phyloP scores from a whole-genome alignment of 305 asterid genomes.

The Ilex paraguariensis region DNA sequence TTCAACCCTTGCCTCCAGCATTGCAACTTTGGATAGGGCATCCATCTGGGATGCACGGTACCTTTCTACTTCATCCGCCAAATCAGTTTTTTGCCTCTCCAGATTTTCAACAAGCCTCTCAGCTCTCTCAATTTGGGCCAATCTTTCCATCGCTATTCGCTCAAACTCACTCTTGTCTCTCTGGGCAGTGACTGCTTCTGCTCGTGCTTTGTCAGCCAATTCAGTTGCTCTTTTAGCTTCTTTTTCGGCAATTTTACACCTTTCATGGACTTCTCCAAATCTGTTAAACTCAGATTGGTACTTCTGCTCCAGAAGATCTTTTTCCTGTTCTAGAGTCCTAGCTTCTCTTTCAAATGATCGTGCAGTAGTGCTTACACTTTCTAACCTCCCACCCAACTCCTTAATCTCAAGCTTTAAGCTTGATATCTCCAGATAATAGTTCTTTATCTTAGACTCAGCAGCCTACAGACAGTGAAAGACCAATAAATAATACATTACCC shows the following conservation, averaged over 20 bases:
- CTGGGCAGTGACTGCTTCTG: conserved; percentile 82
- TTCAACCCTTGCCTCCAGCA: conserved; percentile 63
- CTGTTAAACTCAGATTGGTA: conserved; percentile 61
- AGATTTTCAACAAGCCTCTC: conserved; percentile 63
- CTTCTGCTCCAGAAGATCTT: conserved; percentile 73
- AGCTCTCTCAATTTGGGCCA: conserved; percentile 76
- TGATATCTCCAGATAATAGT: conserved; percentile 62
- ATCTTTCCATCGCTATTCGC: conserved; percentile 69
- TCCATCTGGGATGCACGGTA: conserved; percentile 64
- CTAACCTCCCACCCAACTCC: conserved; percentile 61
- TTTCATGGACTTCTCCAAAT: conserved; percentile 73
- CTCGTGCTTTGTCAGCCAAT: conserved; percentile 84
- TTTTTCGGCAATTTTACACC: conserved; percentile 80
- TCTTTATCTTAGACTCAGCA: conserved; percentile 77
- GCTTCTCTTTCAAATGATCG: conserved; percentile 79
- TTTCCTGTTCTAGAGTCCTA: conserved; percentile 76
- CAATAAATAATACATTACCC: neutral
- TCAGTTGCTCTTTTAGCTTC: conserved; percentile 83
- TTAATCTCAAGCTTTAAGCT: conserved; percentile 51
- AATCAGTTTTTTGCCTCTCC: conserved; percentile 60
- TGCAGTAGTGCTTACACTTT: conserved; percentile 45
- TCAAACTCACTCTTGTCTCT: conserved; percentile 68
- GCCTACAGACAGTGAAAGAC: conserved; percentile 42
- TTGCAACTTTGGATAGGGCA: conserved; percentile 54
- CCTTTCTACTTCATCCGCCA: conserved; percentile 48